Conservation (phyloP, 2,329 filamentous ascomycete genomes). For the Pseudonectria buxi region DNA sequence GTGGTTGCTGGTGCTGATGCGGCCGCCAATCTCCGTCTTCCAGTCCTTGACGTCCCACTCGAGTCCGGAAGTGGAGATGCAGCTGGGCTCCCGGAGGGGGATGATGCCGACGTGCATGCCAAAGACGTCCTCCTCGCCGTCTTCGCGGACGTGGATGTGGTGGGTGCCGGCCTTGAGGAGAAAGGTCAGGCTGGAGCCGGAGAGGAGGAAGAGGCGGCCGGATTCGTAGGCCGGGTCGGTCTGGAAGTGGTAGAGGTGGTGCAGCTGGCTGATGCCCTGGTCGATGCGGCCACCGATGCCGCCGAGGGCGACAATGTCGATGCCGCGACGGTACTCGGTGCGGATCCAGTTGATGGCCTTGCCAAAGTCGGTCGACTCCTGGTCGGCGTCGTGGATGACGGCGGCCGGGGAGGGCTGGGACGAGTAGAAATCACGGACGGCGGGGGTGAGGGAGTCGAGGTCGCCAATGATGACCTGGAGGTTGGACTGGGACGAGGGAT, state of each 20-base stretch:
- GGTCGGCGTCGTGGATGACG: constrained; percentile 67
- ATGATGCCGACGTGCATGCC: constrained; percentile 80
- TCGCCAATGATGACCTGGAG: constrained; percentile 79
- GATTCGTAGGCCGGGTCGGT: constrained; percentile 38
- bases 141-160: constrained; percentile 55
- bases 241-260: constrained; percentile 69
- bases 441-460: constrained; percentile 69
- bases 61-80: constrained; percentile 73
- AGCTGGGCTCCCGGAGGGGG: constrained; percentile 69
- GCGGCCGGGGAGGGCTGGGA: constrained; percentile 41
- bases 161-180: constrained; percentile 66
- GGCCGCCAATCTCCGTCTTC: constrained; percentile 67
- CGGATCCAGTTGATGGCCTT: constrained; percentile 66
- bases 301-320: constrained; percentile 73
- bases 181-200: constrained; percentile 74
- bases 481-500: constrained; percentile 36
- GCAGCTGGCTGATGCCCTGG: constrained; percentile 82
- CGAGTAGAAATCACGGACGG: constrained; percentile 61
- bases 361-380: constrained; percentile 84
- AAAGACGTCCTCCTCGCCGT: constrained; percentile 47
- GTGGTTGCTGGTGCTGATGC: constrained; percentile 76
- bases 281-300: constrained; percentile 87
- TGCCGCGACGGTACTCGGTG: constrained; percentile 21
- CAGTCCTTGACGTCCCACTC: constrained; percentile 88
- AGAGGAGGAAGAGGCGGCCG: constrained; percentile 69